A percentile compares a stretch with the other conserved stretches of the same genome.
These are phyloP conservation scores for Leishmania tarentolae DNA, from an alignment of 208 protist genomes.

Conservation along the genomic window DNA sequence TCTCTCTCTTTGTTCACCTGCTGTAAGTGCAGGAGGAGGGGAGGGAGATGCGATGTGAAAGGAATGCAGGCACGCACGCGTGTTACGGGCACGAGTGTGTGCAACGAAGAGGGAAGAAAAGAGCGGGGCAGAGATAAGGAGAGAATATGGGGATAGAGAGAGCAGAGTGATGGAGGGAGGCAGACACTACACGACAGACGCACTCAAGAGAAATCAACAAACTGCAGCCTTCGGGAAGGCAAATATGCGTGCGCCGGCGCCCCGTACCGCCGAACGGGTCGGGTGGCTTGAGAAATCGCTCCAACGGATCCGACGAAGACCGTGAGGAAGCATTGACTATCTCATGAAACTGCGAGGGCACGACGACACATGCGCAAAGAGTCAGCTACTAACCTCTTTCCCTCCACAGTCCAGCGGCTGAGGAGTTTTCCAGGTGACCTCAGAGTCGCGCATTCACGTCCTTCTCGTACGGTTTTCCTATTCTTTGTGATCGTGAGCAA, in stretches of 20 bases:
- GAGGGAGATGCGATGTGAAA: background rate
- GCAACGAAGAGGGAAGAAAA: background rate
- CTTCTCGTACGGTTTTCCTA: background rate
- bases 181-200: background rate
- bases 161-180: background rate
- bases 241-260: background rate
- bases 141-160: too few relatives aligned
- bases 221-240: background rate
- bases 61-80: background rate
- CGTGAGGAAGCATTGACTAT: background rate
- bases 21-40: background rate
- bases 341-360: background rate
- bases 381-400: background rate
- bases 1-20: background rate
- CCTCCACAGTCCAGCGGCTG: background rate
- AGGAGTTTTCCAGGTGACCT: background rate
- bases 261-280: background rate
- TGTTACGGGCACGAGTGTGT: background rate
- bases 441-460: background rate
- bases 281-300: background rate
- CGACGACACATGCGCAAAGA: background rate
- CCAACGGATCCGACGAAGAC: background rate
- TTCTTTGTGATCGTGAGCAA: background rate
- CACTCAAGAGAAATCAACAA: background rate
- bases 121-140: too few relatives aligned